Evolutionary conservation across 257 asterid species (phyloP).

Genomic region (Solanum sejunctum): DNA sequence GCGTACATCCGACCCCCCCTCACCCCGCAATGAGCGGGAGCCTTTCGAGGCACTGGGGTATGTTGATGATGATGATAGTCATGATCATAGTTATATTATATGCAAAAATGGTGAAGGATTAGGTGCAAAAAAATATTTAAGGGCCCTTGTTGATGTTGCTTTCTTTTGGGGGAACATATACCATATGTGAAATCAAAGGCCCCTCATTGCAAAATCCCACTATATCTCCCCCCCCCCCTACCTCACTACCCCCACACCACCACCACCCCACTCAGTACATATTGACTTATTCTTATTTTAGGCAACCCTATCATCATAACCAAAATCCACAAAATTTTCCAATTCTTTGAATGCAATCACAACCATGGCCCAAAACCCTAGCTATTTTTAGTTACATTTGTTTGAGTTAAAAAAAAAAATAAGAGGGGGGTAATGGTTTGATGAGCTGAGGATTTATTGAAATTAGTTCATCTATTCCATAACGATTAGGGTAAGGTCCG

Average conservation of each 20-base stretch:
- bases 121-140: neutral
- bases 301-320: slow-evolving; percentile 28
- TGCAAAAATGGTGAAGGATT: neutral
- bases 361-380: slow-evolving; percentile 1
- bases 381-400: neutral
- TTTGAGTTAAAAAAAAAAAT: neutral
- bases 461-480: neutral
- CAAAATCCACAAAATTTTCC: neutral
- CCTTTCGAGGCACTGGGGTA: too few relatives aligned
- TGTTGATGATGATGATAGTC: too few relatives aligned
- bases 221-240: neutral
- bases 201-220: slow-evolving; percentile 11
- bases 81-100: neutral
- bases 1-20: too few relatives aligned
- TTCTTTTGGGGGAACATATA: slow-evolving; percentile 22
- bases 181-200: slow-evolving; percentile 13
- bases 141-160: slow-evolving; percentile 8
- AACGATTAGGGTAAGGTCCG: neutral
- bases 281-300: slow-evolving; percentile 16
- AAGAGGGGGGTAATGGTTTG: neutral
- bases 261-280: neutral
- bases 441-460: neutral
- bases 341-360: slow-evolving; percentile 3
- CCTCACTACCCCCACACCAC: too few relatives aligned
- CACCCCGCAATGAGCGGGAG: too few relatives aligned